Conservation (phyloP, 345 rosid species). For the Cardamine resedifolia region DNA sequence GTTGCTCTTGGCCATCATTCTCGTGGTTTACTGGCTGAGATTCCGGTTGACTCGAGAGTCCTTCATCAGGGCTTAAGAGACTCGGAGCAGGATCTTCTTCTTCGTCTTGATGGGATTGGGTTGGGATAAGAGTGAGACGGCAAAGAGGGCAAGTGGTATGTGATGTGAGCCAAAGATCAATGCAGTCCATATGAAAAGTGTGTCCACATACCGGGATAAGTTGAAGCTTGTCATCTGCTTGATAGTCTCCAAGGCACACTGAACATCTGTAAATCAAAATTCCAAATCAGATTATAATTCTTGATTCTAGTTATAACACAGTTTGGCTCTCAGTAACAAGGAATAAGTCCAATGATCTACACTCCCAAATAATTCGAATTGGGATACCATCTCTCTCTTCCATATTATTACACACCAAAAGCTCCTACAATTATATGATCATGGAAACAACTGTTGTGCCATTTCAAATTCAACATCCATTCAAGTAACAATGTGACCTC, state of each 20-base stretch:
- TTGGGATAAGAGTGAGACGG: slow-evolving; percentile 62
- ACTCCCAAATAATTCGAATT: neutral
- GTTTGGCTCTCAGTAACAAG: neutral
- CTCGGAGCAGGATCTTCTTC: slow-evolving; percentile 30
- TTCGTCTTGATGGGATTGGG: slow-evolving; percentile 36
- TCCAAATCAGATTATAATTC: neutral
- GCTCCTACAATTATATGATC: neutral
- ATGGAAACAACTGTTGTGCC: neutral
- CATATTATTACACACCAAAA: no score
- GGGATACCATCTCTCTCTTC: no score
- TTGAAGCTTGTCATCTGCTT: slow-evolving; percentile 81
- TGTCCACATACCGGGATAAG: slow-evolving; percentile 80
- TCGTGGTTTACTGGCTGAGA: slow-evolving; percentile 15
- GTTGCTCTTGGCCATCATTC: slow-evolving; percentile 16
- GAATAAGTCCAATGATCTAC: neutral
- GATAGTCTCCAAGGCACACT: slow-evolving; percentile 83
- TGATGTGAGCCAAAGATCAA: slow-evolving; percentile 80
- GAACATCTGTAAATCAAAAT: slow-evolving; percentile 55
- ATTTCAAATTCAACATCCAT: slow-evolving; percentile 3
- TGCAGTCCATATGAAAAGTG: slow-evolving; percentile 91
- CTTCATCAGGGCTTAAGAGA: slow-evolving; percentile 11
- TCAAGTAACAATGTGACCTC: slow-evolving; percentile 3
- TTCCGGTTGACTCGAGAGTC: slow-evolving; percentile 10
- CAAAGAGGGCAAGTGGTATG: slow-evolving; percentile 94
- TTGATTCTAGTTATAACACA: neutral